These are phyloP conservation scores for Myxozyma neotropica DNA, from an alignment of 805 yeast genomes.

Conservation along the genomic window DNA sequence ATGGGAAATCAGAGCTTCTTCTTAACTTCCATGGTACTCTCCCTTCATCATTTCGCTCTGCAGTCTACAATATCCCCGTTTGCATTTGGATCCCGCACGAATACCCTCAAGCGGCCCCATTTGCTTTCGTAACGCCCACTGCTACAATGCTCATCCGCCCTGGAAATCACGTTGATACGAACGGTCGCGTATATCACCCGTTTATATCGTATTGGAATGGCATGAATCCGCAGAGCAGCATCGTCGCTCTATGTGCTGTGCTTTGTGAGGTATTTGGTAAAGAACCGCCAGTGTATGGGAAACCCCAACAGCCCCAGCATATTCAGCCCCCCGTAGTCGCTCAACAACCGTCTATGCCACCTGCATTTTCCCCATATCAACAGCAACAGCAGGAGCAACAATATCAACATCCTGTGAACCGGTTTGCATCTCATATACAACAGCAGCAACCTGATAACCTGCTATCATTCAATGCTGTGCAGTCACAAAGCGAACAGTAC, in stretches of 20 bases:
- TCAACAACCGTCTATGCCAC: conserved; percentile 4
- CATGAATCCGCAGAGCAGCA: conserved; percentile 37
- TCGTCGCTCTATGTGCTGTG: conserved; percentile 43
- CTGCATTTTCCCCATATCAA: conserved; percentile 4
- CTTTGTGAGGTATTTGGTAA: conserved; percentile 45
- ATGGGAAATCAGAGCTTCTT: conserved; percentile 62
- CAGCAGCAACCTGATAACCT: background rate
- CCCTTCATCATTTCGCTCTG: conserved; percentile 42
- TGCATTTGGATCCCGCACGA: conserved; percentile 75
- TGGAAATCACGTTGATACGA: conserved; percentile 67
- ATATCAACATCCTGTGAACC: background rate
- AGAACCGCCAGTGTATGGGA: conserved; percentile 52
- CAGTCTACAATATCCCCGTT: conserved; percentile 54
- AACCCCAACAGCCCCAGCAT: conserved; percentile 37
- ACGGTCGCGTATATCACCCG: conserved; percentile 74
- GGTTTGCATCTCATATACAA: background rate
- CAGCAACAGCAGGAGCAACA: background rate
- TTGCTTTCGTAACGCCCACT: conserved; percentile 64
- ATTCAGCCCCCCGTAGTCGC: background rate
- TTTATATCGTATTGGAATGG: conserved; percentile 61
- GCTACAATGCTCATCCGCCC: conserved; percentile 54
- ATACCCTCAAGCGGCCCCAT: conserved; percentile 71
- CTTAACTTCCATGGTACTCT: conserved; percentile 66
- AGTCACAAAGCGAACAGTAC: too few relatives aligned
- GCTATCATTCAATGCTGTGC: background rate